Base-by-base conservation (phyloP, 1,284 basidiomycete genomes). In the Ganoderma lingzhi region DNA sequence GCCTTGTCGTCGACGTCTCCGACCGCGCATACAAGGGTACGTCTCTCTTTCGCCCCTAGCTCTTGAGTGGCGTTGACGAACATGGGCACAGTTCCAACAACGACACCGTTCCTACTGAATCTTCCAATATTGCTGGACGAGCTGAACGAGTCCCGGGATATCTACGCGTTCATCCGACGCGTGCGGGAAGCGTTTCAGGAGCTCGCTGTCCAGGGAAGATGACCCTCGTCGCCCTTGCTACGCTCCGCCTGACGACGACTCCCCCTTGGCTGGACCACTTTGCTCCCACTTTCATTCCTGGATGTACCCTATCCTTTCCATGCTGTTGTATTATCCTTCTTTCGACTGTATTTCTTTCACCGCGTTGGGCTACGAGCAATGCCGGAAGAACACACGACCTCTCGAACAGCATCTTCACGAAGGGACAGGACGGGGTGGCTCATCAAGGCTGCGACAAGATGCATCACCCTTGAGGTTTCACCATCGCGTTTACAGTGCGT, bases 1-100 rank as follows among this genome's bases (percentile, higher is more conserved):
- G 86, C 65, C 84, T 96, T 67, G 90, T 96, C 0, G 78, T 96
- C 35, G 94, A 97, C 75, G 84, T 95, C 19, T 88, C 90, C 0
- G 80, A 81, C 10, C 79, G 82, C 14, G 78, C 82, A 2, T 96
- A 94, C 75, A 87, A 87, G 83, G 92, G 95, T 94, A 65, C 64
- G 84, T 75, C n/a, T 51, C 6, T 2, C 14, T 39, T 10, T 14
- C 10, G 6, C 32, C 59, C 10, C 6, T 28, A 2, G 23, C 12
- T 42, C 3, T 4, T 30, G n/a, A 53, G 37, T 55, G 44, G 42
- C 48, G 23, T 28, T 51, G 48, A 51, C 48, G 48, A 14, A 28
- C 23, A 28, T 51, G 23, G 48, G 44, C 15, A 45, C 72, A 93
- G 93, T 94, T 0, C 84, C 91, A 37, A 92, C 90, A 14, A 87